Evolutionary conservation across 768 basidiomycete species (phyloP), one percentile per base, ranked within the genome.

Genomic region (Rhizopogon rudus): DNA sequence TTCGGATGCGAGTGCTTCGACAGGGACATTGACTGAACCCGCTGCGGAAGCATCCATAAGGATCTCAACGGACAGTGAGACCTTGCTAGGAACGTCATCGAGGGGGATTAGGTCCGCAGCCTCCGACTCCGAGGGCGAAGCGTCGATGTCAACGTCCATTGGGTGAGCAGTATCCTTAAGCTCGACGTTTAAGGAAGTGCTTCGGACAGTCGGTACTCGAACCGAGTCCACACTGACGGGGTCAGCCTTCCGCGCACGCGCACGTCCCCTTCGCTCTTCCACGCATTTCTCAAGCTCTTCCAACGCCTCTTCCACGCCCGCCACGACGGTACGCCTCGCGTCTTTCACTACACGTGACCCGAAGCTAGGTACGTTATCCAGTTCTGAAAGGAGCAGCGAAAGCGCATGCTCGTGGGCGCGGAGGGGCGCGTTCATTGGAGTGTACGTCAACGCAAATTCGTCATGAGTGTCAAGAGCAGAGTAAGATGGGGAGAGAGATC

Each of bases 401-500:
- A 89, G 69, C 17, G 78, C 76, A 60, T 87, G 77, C 60, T 84
- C 81, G 67, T 86, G 84, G 58, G 75, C 77, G 53, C 82, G 82
- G 40, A 89, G 70, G 0, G 82, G 77, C 28, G 80, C 77, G 65
- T 88, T 90, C 45, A 65, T 69, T 9, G 79, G 61, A 28, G 81
- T 82, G 73, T 79, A 88, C 4, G 81, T 74, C 9, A 91, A 77
- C 39, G 70, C 70, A 5, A 70, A 63, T 25, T 61, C 44, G 25
- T 62, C 55, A 25, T 50, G 59, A 3, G 53, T 51, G 41, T 57
- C 55, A 12, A 52, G 53, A 22, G 56, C 35, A 39, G 61, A 39
- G 29, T 54, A 44, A 40, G 17, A 33, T 20, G 40, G 25, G 12
- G 65, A 54, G 37, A 56, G 42, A n/a, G 65, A 57, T 14, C 46